Percentiles rank a stretch among this genome's conserved stretches.
phyloP scores from a whole-genome alignment of 2,329 filamentous ascomycete genomes.

The Cytospora paraplurivora region DNA sequence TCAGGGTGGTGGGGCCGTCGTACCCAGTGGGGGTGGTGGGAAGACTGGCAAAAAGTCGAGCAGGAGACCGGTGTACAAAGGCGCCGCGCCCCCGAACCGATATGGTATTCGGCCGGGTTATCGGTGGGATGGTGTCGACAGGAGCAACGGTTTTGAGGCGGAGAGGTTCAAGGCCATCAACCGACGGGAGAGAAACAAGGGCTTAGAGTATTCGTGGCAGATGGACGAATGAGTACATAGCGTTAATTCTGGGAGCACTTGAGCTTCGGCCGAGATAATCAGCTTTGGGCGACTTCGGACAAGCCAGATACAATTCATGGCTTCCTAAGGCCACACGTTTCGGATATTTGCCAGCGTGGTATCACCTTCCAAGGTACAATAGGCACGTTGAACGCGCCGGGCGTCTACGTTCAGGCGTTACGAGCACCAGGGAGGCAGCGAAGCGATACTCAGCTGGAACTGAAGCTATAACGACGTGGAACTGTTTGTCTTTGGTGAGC shows the following conservation, averaged over 20 bases:
- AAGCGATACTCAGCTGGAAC: too few species aligned
- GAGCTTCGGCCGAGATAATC: background rate
- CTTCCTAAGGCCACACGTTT: background rate
- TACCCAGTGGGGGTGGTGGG: slow-evolving; percentile 26
- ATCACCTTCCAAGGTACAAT: background rate
- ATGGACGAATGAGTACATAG: slow-evolving; percentile 73
- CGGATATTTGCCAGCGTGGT: background rate
- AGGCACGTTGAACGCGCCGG: too few species aligned
- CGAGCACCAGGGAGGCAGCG: too few species aligned
- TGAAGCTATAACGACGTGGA: too few species aligned
- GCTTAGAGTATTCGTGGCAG: slow-evolving; percentile 90
- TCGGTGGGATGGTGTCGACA: slow-evolving; percentile 95
- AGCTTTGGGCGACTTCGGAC: background rate
- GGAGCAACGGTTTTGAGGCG: slow-evolving; percentile 89
- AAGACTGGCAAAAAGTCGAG: slow-evolving; percentile 35
- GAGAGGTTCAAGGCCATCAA: slow-evolving; percentile 91
- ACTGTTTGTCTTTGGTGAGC: too few species aligned
- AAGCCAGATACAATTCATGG: background rate
- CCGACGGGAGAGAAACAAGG: slow-evolving; percentile 71
- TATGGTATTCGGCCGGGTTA: slow-evolving; percentile 93
- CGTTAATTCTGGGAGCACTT: background rate
- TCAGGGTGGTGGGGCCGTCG: slow-evolving; percentile 28
- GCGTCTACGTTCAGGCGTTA: too few species aligned
- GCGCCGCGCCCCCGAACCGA: slow-evolving; percentile 82
- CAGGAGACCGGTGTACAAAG: slow-evolving; percentile 63